Base-by-base conservation (phyloP, 2,329 filamentous ascomycete genomes). In the Rhytidhysteron rufulum region DNA sequence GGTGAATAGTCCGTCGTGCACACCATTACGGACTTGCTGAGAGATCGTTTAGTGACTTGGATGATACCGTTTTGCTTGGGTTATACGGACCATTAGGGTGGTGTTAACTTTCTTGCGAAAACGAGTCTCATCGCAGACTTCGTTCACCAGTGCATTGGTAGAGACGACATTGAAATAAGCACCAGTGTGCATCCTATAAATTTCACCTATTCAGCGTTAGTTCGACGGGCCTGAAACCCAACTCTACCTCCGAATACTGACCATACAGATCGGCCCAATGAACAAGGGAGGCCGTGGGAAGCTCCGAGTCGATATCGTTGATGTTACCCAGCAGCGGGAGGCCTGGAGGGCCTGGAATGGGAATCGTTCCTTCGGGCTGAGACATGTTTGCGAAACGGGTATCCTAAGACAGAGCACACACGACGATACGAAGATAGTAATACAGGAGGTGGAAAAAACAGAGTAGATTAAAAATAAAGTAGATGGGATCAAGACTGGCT, bases 261-360 rank as follows among this genome's bases (percentile, higher is more conserved):
- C 83, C 84, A 64, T 86, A 86, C 43, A 74, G 78, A 30, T 85
- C 77, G 18, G 80, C 77, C 35, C 88, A 66, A 9, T 74, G 69
- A 5, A 63, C 57, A 16, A 86, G 60, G 18, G 80, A 79, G 17
- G 71, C 65, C 2, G 79, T 57, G 0, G 82, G 78, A 17, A 76
- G 69, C n/a, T 75, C 73, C 0, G 72, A 63, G 42, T 83, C 77
- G 46, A 89, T 74, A 47, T 85, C 80, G 39, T 69, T 66, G 21
- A 84, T 57, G 50, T 88, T 85, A 20, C 85, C 84, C 18, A 88
- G 47, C 19, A 88, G 60, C 1, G 82, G 84, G 41, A 84, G 67
- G 3, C 79, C 80, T 39, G 72, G 72, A 19, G 83, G 83, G 34
- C 78, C 74, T 2, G 84, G 83, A 39, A 88, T 83, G 3, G 74